These are phyloP conservation scores for Alternaria tenuissima DNA, from an alignment of 2,329 filamentous ascomycete genomes.

Conservation along the genomic window DNA sequence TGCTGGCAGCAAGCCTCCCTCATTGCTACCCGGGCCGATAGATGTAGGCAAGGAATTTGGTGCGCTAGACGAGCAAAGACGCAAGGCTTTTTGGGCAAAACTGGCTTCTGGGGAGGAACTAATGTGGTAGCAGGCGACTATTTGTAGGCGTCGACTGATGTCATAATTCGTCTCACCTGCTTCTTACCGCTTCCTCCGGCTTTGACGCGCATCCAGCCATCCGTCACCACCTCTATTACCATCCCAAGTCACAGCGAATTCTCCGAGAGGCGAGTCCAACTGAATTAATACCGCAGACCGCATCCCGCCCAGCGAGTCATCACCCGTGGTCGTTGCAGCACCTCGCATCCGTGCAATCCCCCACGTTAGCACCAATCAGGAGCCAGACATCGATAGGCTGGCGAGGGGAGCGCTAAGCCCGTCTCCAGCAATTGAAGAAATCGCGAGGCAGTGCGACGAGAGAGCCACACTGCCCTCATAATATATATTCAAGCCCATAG, in stretches of 20 bases:
- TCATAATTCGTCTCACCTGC: constrained; percentile 18
- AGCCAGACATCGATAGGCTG: constrained; percentile 33
- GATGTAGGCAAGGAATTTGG: not conserved
- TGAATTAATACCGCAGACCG: constrained; percentile 10
- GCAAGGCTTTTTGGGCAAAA: constrained; percentile 4
- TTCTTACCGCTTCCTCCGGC: constrained; percentile 22
- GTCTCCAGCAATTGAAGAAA: constrained; percentile 48
- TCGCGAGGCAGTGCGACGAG: constrained; percentile 37
- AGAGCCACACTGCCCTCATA: constrained; percentile 22
- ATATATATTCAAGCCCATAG: constrained; percentile 6
- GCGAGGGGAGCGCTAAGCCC: constrained; percentile 47
- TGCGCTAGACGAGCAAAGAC: constrained; percentile 3
- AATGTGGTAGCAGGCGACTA: constrained; percentile 14
- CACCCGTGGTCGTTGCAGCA: constrained; percentile 25
- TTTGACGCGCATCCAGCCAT: constrained; percentile 5
- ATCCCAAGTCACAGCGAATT: constrained; percentile 6
- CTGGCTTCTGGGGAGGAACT: constrained; percentile 6
- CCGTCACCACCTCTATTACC: constrained; percentile 9
- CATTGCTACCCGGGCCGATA: constrained; percentile 1
- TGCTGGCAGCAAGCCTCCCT: constrained; percentile 3
- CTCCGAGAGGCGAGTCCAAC: constrained; percentile 5
- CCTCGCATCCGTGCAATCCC: constrained; percentile 24
- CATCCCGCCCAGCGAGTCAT: constrained; percentile 2
- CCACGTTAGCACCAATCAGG: constrained; percentile 40
- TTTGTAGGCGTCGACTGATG: constrained; percentile 16